Evolutionary conservation across 140 eudicot genomes (phyloP).

Genomic region (Cichorium intybus): DNA sequence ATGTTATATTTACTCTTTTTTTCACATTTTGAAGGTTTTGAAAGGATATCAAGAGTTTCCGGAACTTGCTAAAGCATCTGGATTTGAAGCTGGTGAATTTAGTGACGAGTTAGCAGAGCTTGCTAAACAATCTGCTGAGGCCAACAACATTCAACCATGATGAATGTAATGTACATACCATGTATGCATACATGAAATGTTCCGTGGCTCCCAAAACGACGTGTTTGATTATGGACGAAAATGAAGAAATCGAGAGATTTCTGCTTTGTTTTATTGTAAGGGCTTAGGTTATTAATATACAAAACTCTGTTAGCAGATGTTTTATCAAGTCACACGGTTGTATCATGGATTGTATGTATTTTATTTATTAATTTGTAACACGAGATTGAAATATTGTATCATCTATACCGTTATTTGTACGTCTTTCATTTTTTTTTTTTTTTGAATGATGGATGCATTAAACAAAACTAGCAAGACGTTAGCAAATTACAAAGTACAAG

Average conservation of each 20-base stretch:
- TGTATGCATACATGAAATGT: constrained; percentile 9
- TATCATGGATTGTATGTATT: too few species aligned
- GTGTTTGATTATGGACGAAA: neutral
- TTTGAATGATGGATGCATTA: too few species aligned
- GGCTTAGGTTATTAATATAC: neutral
- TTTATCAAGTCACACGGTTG: neutral
- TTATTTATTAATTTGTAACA: too few species aligned
- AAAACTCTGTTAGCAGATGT: neutral
- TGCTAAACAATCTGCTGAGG: constrained; percentile 53
- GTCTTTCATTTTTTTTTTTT: too few species aligned
- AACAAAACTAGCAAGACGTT: too few species aligned
- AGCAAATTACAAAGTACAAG: too few species aligned
- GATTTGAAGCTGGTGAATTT: constrained; percentile 44
- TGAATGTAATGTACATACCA: neutral
- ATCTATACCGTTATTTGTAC: too few species aligned
- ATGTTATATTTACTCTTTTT: too few species aligned
- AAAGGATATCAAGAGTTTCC: constrained; percentile 60
- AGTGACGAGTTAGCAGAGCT: constrained; percentile 56
- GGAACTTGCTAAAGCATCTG: constrained; percentile 70
- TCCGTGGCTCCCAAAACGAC: neutral
- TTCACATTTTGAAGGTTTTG: constrained; percentile 38
- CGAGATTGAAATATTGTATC: too few species aligned
- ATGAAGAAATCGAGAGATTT: neutral
- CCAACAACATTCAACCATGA: constrained; percentile 33
- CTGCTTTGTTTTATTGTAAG: neutral